Percentiles rank a stretch among this genome's conserved stretches.
These are phyloP conservation scores for Solanum clarkiae DNA, from an alignment of 257 asterid genomes.

Conservation along the genomic window DNA sequence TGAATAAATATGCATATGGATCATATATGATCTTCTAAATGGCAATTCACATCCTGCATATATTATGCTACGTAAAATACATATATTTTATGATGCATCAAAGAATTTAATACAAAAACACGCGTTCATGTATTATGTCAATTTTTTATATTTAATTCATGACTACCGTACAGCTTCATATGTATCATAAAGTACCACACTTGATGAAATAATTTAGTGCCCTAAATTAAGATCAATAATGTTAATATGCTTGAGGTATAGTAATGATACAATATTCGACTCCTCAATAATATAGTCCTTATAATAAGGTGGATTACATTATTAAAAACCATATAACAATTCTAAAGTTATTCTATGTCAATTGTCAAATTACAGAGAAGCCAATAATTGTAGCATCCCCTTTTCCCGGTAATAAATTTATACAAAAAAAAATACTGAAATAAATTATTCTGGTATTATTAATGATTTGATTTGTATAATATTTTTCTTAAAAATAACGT, in stretches of 20 bases:
- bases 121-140: neutral
- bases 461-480: neutral
- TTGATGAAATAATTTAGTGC: neutral
- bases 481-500: neutral
- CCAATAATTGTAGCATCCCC: neutral
- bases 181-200: neutral
- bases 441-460: neutral
- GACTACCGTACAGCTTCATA: neutral
- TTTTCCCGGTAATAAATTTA: neutral
- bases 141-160: neutral
- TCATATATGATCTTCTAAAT: neutral
- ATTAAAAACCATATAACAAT: neutral
- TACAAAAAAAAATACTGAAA: neutral
- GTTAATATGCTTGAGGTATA: neutral
- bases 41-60: accelerated
- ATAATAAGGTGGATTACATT: neutral
- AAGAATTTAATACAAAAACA: too few species aligned
- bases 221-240: neutral
- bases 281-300: neutral
- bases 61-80: neutral
- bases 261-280: neutral
- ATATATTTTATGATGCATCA: neutral
- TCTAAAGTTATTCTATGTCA: neutral
- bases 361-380: neutral
- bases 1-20: neutral